phyloP scores from a whole-genome alignment of 1,284 basidiomycete species.

The Pulveroboletus sp. region DNA sequence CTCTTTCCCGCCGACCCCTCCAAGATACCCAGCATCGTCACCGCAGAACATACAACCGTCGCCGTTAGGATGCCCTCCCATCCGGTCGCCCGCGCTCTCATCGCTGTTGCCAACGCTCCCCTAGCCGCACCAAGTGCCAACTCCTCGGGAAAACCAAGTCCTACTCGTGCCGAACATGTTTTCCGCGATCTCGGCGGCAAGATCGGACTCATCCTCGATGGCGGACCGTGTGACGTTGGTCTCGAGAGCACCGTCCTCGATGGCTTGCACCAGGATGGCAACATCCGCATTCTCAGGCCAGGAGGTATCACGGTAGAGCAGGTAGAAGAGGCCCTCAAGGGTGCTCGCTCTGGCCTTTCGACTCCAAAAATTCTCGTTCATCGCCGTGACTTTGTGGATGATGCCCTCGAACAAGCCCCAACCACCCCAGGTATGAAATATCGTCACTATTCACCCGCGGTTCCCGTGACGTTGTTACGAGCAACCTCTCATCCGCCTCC shows the following conservation, averaged over 20 bases:
- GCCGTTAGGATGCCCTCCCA: conserved; percentile 95
- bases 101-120: conserved; percentile 73
- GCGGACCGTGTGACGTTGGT: conserved; percentile 89
- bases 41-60: conserved; percentile 81
- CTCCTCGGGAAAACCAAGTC: conserved; percentile 90
- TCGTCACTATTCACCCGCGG: conserved; percentile 90
- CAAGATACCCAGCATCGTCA: conserved; percentile 66
- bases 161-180: conserved; percentile 91
- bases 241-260: conserved; percentile 97
- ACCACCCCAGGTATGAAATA: conserved; percentile 99
- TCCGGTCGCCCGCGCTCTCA: conserved; percentile 89
- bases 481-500: conserved; percentile 47
- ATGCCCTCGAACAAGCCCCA: conserved; percentile 69
- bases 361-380: conserved; percentile 70
- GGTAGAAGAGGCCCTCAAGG: conserved; percentile 61
- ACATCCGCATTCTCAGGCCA: conserved; percentile 84
- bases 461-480: conserved; percentile 78
- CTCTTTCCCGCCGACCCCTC: conserved; percentile 78
- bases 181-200: conserved; percentile 75
- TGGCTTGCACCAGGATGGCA: conserved; percentile 71
- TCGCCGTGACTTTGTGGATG: conserved; percentile 70
- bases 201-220: conserved; percentile 84
- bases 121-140: conserved; percentile 97
- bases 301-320: conserved; percentile 94
- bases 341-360: conserved; percentile 41